Base-by-base conservation (phyloP, 805 yeast species). In the Ogataea paradorogensis region DNA sequence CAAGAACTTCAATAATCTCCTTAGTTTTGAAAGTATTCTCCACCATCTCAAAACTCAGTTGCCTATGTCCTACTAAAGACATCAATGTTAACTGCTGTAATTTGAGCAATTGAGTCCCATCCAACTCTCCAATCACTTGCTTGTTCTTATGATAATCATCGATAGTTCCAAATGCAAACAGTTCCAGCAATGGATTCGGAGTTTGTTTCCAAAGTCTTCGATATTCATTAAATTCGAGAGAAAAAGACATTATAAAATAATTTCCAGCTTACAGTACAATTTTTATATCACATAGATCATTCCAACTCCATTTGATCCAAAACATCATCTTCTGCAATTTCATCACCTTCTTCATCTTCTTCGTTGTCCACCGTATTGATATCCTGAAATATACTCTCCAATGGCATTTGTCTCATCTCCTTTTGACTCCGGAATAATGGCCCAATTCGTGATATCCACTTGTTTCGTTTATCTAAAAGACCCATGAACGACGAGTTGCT, bases 361-460 rank as follows among this genome's bases (percentile, higher is more conserved):
- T 55, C 57, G 30, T 56, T 51, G 15, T 62, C 67, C 5, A 35
- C 55, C 38, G 48, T 46, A 30, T 59, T 62, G 22, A 55, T 36
- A 33, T 56, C 56, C 28, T 49, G 66, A 44, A 89, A 83, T 7
- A 85, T 71, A 9, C 80, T 68, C 38, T 73, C 78, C 13, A 59
- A 60, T 2, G 96, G 96, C 41, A 84, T 78, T 16, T 93, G 66
- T 59, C 84, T 76, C 90, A 89, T 87, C 30, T 77, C 66, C 47
- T 82, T 78, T 13, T 70, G 70, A 18, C 81, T 73, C 43, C 67
- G 70, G 64, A 93, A 93, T 36, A 91, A 72, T 24, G 90, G 88
- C 1, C 98, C 98, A 47, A 93, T 87, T 58, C 82, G 86, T 15
- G 74, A 75, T 27, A 90, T 83, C 99, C 99, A 93, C 52, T 93